A percentile compares a stretch with the other conserved stretches of the same genome.
These are phyloP conservation scores for Saccharomyces pastorianus DNA, from an alignment of 1,139 yeast genomes.

Conservation along the genomic window DNA sequence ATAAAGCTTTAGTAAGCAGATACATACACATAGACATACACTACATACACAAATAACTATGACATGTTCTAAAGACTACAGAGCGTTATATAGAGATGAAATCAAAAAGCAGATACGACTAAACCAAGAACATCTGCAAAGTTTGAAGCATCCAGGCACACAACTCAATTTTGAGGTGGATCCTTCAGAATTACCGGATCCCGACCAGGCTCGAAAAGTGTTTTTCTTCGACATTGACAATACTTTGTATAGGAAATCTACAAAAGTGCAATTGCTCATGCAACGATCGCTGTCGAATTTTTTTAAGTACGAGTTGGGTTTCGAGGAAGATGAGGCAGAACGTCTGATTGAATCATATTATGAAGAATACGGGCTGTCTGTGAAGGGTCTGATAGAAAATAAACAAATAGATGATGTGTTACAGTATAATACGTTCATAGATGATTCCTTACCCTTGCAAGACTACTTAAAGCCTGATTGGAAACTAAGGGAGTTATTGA, in stretches of 20 bases:
- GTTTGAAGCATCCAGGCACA: slow-evolving; percentile 31
- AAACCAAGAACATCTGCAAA: slow-evolving; percentile 27
- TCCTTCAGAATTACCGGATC: slow-evolving; percentile 14
- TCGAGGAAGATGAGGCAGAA: slow-evolving; percentile 65
- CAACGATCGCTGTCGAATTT: slow-evolving; percentile 74
- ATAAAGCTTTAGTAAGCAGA: background rate
- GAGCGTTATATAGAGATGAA: slow-evolving; percentile 13
- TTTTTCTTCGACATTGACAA: slow-evolving; percentile 91
- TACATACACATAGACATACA: background rate
- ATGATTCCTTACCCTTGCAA: slow-evolving; percentile 83
- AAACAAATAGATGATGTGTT: slow-evolving; percentile 78
- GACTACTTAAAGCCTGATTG: slow-evolving; percentile 56
- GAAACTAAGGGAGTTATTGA: slow-evolving; percentile 44
- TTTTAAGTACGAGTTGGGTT: slow-evolving; percentile 54
- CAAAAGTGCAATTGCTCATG: slow-evolving; percentile 78
- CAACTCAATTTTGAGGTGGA: slow-evolving; percentile 22
- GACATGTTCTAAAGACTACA: slow-evolving; percentile 3
- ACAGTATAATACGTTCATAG: slow-evolving; percentile 83
- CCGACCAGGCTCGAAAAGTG: slow-evolving; percentile 33
- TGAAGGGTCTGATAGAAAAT: slow-evolving; percentile 74
- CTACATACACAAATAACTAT: background rate
- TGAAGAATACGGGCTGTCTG: slow-evolving; percentile 80
- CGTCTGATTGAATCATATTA: slow-evolving; percentile 66
- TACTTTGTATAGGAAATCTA: slow-evolving; percentile 68
- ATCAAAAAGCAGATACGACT: slow-evolving; percentile 23